A percentile compares a stretch with the other conserved stretches of the same genome.
These are phyloP conservation scores for Bipolaris victoriae DNA, from an alignment of 2,329 filamentous ascomycete species.

Conservation along the genomic window DNA sequence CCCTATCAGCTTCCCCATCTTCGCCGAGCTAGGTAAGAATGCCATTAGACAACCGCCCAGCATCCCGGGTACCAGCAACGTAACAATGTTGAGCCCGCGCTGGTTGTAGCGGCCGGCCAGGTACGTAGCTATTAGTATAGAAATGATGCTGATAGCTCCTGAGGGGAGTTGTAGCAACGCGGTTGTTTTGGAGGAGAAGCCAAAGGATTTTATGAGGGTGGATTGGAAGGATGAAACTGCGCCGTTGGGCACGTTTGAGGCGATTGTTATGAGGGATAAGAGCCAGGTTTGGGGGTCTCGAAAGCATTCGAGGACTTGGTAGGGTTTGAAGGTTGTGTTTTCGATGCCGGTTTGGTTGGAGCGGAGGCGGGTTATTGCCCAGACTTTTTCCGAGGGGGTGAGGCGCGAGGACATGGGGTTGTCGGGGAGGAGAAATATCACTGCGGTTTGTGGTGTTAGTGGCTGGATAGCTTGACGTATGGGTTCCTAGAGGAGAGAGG, in stretches of 20 bases:
- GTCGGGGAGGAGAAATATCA: conserved; percentile 64
- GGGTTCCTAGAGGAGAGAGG: background rate
- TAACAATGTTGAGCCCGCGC: conserved; percentile 27
- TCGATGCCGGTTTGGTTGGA: conserved; percentile 59
- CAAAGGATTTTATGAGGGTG: conserved; percentile 41
- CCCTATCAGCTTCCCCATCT: conserved; percentile 34
- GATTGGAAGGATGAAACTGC: conserved; percentile 45
- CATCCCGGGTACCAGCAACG: conserved; percentile 25
- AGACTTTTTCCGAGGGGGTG: conserved; percentile 23
- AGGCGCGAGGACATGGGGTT: conserved; percentile 35
- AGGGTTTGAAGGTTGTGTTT: conserved; percentile 55
- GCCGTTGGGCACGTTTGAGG: conserved; percentile 46
- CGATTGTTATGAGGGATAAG: conserved; percentile 43
- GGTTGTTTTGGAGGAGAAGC: conserved; percentile 45
- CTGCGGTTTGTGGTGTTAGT: conserved; percentile 13
- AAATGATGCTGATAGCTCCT: conserved; percentile 29
- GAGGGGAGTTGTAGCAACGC: conserved; percentile 38
- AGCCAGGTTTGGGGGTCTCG: conserved; percentile 51
- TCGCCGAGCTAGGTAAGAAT: conserved; percentile 23
- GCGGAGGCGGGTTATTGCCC: conserved; percentile 51
- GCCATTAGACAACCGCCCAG: conserved; percentile 32
- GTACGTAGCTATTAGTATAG: conserved; percentile 32
- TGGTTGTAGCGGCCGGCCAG: conserved; percentile 34
- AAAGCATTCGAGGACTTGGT: conserved; percentile 55
- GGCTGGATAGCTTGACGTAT: too few relatives aligned